A percentile compares a stretch with the other conserved stretches of the same genome.
Evolutionary conservation across 192 early-diverging fungal species (phyloP).

Genomic region (Podila epigama): DNA sequence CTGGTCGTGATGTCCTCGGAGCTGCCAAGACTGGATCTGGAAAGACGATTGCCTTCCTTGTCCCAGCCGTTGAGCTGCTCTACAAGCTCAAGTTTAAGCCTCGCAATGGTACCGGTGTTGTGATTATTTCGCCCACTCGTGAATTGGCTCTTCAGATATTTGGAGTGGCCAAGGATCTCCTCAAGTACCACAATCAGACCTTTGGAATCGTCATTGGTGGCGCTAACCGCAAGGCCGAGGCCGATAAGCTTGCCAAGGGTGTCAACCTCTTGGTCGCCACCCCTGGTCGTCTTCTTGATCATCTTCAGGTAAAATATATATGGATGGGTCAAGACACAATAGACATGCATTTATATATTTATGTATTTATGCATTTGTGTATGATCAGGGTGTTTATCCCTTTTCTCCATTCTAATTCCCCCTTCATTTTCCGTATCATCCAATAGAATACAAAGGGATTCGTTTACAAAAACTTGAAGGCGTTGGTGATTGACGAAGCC

Average conservation of each 20-base stretch:
- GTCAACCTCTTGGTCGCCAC: constrained; percentile 97
- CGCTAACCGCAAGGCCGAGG: constrained; percentile 95
- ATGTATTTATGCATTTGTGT: not conserved
- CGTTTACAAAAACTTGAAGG: constrained; percentile 93
- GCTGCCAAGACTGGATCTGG: constrained; percentile 98
- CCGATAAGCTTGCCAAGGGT: constrained; percentile 94
- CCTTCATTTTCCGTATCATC: not conserved
- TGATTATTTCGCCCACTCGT: constrained; percentile 97
- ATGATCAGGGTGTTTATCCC: too few relatives aligned
- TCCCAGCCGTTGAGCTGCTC: constrained; percentile 94
- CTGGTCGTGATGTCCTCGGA: constrained; percentile 96
- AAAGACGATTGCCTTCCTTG: constrained; percentile 96
- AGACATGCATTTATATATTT: not conserved
- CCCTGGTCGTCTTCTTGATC: constrained; percentile 97
- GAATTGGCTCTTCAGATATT: constrained; percentile 99
- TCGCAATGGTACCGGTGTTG: constrained; percentile 92
- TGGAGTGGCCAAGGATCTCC: constrained; percentile 95
- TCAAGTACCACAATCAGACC: constrained; percentile 95
- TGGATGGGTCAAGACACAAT: not conserved
- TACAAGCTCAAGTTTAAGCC: constrained; percentile 94
- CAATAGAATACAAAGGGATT: constrained; percentile 92
- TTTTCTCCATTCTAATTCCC: not conserved
- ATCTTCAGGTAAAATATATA: constrained; percentile 76
- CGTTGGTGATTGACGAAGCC: constrained; percentile 95
- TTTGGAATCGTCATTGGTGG: constrained; percentile 99